These are phyloP conservation scores for Skeletonema potamos DNA, from an alignment of 108 stramenopile species.

Conservation along the genomic window DNA sequence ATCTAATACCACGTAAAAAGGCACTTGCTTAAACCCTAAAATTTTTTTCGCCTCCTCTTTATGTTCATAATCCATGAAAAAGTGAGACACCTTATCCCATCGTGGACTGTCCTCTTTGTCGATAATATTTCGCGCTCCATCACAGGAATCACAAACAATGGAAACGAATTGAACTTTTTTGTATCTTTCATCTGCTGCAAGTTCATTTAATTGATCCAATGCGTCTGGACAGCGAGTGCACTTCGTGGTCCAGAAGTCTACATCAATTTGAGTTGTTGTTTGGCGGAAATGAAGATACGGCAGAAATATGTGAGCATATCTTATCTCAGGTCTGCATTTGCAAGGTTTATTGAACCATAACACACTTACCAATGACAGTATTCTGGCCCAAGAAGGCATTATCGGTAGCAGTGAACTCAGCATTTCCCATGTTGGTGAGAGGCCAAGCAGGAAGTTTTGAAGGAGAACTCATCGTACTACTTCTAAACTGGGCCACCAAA, in stretches of 20 bases:
- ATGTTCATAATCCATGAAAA: slow-evolving; percentile 72
- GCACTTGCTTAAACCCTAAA: slow-evolving; percentile 78
- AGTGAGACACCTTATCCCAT: slow-evolving; percentile 76
- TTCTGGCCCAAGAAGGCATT: slow-evolving; percentile 60
- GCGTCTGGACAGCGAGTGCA: slow-evolving; percentile 85
- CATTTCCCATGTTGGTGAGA: slow-evolving; percentile 67
- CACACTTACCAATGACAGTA: slow-evolving; percentile 75
- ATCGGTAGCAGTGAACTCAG: slow-evolving; percentile 58
- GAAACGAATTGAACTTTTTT: slow-evolving; percentile 72
- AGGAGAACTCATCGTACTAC: neutral
- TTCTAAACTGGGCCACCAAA: neutral
- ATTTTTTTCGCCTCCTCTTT: slow-evolving; percentile 80
- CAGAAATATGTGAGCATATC: neutral
- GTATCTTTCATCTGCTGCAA: slow-evolving; percentile 62
- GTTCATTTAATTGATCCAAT: slow-evolving; percentile 64
- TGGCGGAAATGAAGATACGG: slow-evolving; percentile 2
- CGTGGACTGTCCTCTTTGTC: slow-evolving; percentile 66
- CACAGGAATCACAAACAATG: slow-evolving; percentile 81
- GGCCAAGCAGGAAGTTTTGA: slow-evolving; percentile 47
- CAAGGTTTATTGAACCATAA: neutral
- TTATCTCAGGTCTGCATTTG: neutral
- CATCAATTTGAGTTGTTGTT: neutral
- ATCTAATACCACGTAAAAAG: slow-evolving; percentile 84
- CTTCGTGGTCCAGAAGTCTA: slow-evolving; percentile 92
- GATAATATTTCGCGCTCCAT: slow-evolving; percentile 85